phyloP scores from a whole-genome alignment of 164 flowering plant species.

The Piper longum region DNA sequence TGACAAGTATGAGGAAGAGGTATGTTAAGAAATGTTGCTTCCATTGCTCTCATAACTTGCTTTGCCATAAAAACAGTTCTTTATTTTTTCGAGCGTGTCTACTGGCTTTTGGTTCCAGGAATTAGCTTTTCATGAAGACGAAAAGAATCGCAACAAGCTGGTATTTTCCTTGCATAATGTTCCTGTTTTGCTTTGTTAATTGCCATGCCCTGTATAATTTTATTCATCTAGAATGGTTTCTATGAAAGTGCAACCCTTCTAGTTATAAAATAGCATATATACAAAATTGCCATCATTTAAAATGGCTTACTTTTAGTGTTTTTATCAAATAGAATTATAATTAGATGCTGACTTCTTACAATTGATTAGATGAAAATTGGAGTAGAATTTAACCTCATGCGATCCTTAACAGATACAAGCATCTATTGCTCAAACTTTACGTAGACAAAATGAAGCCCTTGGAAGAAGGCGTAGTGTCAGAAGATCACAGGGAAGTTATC shows the following conservation, averaged over 20 bases:
- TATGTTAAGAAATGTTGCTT: constrained; percentile 10
- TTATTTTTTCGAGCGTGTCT: background rate
- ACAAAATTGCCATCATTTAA: no score
- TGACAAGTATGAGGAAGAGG: constrained; percentile 82
- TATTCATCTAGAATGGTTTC: background rate
- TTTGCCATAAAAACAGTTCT: background rate
- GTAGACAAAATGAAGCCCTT: constrained; percentile 70
- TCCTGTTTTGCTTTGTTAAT: no score
- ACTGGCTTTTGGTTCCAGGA: constrained; percentile 36
- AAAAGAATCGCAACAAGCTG: constrained; percentile 63
- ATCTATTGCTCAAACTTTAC: constrained; percentile 66
- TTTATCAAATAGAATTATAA: no score
- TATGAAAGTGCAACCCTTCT: background rate
- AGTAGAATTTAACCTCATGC: background rate
- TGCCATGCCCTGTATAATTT: no score
- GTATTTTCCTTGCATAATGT: constrained; percentile 13
- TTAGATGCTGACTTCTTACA: background rate
- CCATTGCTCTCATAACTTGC: background rate
- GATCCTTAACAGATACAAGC: constrained; percentile 61
- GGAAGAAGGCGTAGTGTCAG: constrained; percentile 38
- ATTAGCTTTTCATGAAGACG: constrained; percentile 71
- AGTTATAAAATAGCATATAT: no score
- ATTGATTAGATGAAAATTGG: background rate
- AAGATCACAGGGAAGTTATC: constrained; percentile 30
- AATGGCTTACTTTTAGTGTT: no score